A percentile compares a stretch with the other conserved stretches of the same genome.
These are phyloP conservation scores for Cladosporium oxysporum DNA, from an alignment of 2,329 filamentous ascomycete species.

Conservation along the genomic window DNA sequence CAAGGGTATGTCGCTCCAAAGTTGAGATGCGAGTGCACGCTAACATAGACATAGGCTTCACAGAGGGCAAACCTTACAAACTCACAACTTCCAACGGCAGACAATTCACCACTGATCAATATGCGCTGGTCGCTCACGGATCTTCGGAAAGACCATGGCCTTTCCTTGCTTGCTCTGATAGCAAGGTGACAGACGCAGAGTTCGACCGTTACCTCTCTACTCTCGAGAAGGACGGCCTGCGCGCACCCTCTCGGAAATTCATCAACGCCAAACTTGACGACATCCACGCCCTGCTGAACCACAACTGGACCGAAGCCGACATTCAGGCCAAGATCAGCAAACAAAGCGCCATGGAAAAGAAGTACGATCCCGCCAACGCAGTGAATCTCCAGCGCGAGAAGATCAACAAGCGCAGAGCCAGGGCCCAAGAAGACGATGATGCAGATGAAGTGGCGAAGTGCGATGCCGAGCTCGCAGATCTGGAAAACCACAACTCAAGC, in stretches of 20 bases:
- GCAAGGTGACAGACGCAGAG: constrained; percentile 75
- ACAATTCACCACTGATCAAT: constrained; percentile 80
- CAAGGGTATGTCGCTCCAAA: constrained; percentile 61
- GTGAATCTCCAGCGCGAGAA: constrained; percentile 68
- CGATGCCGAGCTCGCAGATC: constrained; percentile 52
- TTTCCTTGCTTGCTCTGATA: constrained; percentile 87
- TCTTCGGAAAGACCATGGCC: constrained; percentile 82
- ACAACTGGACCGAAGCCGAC: constrained; percentile 79
- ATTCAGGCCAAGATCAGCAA: constrained; percentile 76
- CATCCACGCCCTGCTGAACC: constrained; percentile 77
- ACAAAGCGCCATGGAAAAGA: constrained; percentile 65
- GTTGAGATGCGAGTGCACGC: constrained; percentile 15
- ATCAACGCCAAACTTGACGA: constrained; percentile 73
- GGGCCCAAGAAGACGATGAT: constrained; percentile 66
- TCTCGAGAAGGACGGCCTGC: constrained; percentile 69
- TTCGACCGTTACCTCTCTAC: constrained; percentile 78
- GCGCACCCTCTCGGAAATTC: constrained; percentile 70
- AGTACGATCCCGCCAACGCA: constrained; percentile 54
- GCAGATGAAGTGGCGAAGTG: constrained; percentile 54
- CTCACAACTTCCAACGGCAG: constrained; percentile 70
- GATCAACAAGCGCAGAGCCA: constrained; percentile 64
- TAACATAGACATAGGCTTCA: constrained; percentile 62
- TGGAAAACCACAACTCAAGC: constrained; percentile 60
- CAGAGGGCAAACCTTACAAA: constrained; percentile 77
- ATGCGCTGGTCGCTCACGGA: constrained; percentile 78